Evolutionary conservation across 2,329 filamentous ascomycete species (phyloP).

Genomic region (Colletotrichum cuscutae): DNA sequence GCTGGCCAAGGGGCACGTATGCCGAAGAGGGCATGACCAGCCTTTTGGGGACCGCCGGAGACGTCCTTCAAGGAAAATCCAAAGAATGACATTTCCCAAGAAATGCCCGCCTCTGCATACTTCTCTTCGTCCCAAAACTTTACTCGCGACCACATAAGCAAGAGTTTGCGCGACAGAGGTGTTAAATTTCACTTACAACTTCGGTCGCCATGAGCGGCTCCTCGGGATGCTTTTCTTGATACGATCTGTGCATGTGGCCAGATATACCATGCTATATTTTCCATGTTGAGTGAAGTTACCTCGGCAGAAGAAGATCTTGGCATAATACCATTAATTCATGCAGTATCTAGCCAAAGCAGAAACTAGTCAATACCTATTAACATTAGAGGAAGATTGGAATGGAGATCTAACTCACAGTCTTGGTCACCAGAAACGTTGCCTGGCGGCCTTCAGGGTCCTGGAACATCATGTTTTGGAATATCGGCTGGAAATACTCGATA

Average conservation of each 20-base stretch:
- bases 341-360: neutral
- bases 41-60: neutral
- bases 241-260: neutral
- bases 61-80: neutral
- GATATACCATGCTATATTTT: neutral
- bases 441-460: constrained; percentile 1
- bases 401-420: neutral
- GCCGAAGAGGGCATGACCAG: neutral
- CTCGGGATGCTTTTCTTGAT: neutral
- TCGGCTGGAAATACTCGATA: neutral
- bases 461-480: neutral
- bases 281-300: neutral
- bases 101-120: constrained; percentile 22
- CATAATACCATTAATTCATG: constrained; percentile 23
- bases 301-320: no score
- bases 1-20: neutral
- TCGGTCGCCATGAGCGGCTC: neutral
- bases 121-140: constrained; percentile 22
- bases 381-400: neutral
- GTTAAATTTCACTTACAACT: neutral
- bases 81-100: constrained; percentile 15
- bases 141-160: neutral
- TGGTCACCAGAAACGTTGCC: neutral
- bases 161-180: no score
- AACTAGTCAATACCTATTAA: neutral